phyloP scores from a whole-genome alignment of 2,329 filamentous ascomycete species.

The Fusarium poae region DNA sequence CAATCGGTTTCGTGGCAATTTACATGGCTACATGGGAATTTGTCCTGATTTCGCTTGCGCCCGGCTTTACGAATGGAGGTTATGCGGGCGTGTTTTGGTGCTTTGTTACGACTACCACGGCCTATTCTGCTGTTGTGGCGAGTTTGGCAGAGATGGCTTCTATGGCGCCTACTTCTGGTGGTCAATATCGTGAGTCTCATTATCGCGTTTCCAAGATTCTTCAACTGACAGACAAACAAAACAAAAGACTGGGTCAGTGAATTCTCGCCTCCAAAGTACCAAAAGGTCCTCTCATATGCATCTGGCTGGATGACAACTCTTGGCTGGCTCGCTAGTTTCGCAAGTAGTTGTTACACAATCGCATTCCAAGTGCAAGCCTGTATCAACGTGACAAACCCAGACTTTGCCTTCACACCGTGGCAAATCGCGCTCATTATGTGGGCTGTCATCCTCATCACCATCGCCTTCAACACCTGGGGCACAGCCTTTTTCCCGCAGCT shows the following conservation, averaged over 20 bases:
- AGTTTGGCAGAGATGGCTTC: constrained; percentile 37
- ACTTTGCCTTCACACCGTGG: constrained; percentile 25
- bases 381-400: constrained; percentile 31
- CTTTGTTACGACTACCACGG: constrained; percentile 15
- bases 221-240: background rate
- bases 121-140: constrained; percentile 26
- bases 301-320: constrained; percentile 33
- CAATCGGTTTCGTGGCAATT: constrained; percentile 33
- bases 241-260: constrained; percentile 28
- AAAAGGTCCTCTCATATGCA: constrained; percentile 26
- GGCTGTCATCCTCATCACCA: constrained; percentile 29
- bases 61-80: constrained; percentile 27
- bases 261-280: constrained; percentile 23
- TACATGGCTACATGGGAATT: constrained; percentile 40
- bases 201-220: fast-evolving
- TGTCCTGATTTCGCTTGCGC: constrained; percentile 29
- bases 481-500: constrained; percentile 32
- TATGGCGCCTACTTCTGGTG: constrained; percentile 33
- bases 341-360: constrained; percentile 32
- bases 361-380: constrained; percentile 34
- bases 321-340: constrained; percentile 34
- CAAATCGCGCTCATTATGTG: constrained; percentile 37
- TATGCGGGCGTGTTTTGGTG: constrained; percentile 37
- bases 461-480: constrained; percentile 30
- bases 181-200: constrained; percentile 7